Percentiles rank a stretch among this genome's conserved stretches.
Evolutionary conservation across 179 eudicot genomes (phyloP).

Genomic region (Beta lomatogona): DNA sequence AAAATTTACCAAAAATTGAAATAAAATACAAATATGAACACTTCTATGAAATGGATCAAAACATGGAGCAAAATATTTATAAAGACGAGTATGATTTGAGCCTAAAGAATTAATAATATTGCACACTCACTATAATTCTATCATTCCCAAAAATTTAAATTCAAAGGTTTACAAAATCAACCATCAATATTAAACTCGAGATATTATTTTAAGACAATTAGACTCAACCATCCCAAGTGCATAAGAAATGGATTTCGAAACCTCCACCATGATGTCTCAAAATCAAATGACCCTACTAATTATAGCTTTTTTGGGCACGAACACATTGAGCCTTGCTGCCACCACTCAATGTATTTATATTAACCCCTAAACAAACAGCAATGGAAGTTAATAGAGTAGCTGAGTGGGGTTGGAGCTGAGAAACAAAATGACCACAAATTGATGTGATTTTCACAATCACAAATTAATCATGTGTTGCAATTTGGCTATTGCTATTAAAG

Average conservation of each 20-base stretch:
- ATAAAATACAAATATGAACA: too few relatives aligned
- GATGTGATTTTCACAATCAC: slow-evolving; percentile 10
- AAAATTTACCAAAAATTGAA: too few relatives aligned
- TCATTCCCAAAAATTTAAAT: too few relatives aligned
- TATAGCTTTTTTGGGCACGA: neutral
- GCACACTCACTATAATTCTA: too few relatives aligned
- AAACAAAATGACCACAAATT: slow-evolving; percentile 1
- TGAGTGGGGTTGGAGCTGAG: neutral
- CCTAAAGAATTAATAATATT: too few relatives aligned
- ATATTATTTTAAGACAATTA: too few relatives aligned
- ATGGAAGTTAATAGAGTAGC: slow-evolving; percentile 14
- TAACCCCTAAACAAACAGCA: slow-evolving; percentile 23
- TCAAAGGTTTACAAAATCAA: too few relatives aligned
- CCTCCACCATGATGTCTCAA: neutral
- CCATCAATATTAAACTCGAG: too few relatives aligned
- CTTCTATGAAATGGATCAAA: too few relatives aligned
- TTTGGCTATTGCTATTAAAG: neutral
- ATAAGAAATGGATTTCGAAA: neutral
- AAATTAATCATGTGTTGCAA: neutral
- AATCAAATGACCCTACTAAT: neutral
- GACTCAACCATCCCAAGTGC: neutral
- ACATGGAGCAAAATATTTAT: too few relatives aligned
- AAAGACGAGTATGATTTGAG: too few relatives aligned
- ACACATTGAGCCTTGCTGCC: neutral
- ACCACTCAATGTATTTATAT: neutral